Base-by-base conservation (phyloP, 768 basidiomycete genomes). In the Russula emetica region DNA sequence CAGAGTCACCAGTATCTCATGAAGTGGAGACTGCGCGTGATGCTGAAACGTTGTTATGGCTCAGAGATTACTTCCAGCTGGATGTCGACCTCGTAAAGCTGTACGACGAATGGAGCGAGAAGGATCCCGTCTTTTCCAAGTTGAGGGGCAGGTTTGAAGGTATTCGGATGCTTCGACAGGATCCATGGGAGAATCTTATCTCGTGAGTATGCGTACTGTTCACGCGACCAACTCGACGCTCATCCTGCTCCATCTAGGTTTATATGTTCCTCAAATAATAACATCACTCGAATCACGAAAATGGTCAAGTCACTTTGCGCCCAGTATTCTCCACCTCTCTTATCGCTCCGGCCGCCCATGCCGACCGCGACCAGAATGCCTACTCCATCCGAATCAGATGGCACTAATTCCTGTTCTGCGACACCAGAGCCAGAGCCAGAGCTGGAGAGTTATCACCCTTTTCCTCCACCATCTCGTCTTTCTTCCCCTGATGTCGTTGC, bases 241-340 rank as follows among this genome's bases (percentile, higher is more conserved):
- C 30, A 45, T 40, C 45, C 59, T 11, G 45, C 9, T 34, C 8
- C 28, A 0, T 50, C 6, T 58, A 96, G 95, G 10, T 99, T 98
- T 77, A 97, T 99, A 67, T 98, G 96, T 72, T 97, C 94, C 2
- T 92, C 93, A 2, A 98, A 98, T 71, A 98, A 98, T 74, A 94
- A 98, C 70, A 98, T 99, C 56, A 76, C 85, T 6, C 90, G 97
- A 7, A 99, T 99, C 70, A 90, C 92, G 18, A 90, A 89, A 62
- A 94, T 98, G 89, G 86, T 98, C 32, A 88, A 92, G 65, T 81
- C 83, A 22, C 82, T 98, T 16, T 92, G 91, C 73, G 80, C 75
- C 20, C 79, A 88, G 24, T 97, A 86, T 71, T 94, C 94, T 1
- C 79, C 84, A 14, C 76, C 84, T 26, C 77, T 95, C 18, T 72